Conservation (phyloP, 345 rosid genomes). For the Ceriops tagal region DNA sequence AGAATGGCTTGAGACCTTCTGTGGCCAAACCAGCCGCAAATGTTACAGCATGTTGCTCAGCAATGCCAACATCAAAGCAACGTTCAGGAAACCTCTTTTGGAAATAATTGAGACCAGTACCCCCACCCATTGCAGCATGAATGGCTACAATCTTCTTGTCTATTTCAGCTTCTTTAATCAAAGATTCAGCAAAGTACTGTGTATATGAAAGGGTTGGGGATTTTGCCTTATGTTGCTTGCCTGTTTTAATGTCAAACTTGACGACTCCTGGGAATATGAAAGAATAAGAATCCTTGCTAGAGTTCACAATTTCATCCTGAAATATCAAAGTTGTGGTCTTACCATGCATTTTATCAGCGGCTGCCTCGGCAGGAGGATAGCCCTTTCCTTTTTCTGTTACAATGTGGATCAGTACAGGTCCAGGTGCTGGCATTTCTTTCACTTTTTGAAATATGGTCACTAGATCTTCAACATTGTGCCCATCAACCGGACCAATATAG, state of each 20-base stretch:
- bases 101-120: conserved; percentile 70
- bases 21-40: conserved; percentile 79
- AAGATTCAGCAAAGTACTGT: conserved; percentile 58
- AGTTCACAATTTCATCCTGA: neutral
- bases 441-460: conserved; percentile 55
- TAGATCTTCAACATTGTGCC: conserved; percentile 61
- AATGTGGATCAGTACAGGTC: conserved; percentile 68
- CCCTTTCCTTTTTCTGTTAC: conserved; percentile 78
- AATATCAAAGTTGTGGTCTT: conserved; percentile 12
- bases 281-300: conserved; percentile 14
- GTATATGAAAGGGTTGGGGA: conserved; percentile 58
- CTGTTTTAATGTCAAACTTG: conserved; percentile 55
- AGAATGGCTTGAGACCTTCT: conserved; percentile 73
- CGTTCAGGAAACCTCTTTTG: conserved; percentile 64
- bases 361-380: conserved; percentile 74
- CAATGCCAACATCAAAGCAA: conserved; percentile 77
- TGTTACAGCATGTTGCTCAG: conserved; percentile 78
- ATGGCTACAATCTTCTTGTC: conserved; percentile 62
- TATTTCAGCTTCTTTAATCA: conserved; percentile 59
- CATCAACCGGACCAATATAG: conserved; percentile 66
- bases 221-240: conserved; percentile 54
- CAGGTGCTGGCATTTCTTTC: conserved; percentile 67
- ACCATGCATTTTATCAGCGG: conserved; percentile 78
- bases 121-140: conserved; percentile 88
- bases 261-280: conserved; percentile 52